Evolutionary conservation across 306 rosid genomes (phyloP).

Genomic region (Fagus crenata): DNA sequence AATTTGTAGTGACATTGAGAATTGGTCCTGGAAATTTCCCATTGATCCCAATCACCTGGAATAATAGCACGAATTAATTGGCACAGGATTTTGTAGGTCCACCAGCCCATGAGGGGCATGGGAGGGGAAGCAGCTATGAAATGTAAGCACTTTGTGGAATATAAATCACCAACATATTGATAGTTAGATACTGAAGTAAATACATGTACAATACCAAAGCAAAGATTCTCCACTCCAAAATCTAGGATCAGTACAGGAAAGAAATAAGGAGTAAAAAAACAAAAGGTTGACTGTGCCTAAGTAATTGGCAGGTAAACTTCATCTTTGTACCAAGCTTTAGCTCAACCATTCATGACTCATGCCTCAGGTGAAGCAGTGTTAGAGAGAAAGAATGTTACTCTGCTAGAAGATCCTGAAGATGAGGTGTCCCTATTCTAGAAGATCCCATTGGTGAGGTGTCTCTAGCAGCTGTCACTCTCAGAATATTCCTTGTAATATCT

Average conservation of each 20-base stretch:
- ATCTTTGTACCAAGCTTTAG: background rate
- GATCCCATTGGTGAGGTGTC: too few relatives aligned
- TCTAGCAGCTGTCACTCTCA: too few relatives aligned
- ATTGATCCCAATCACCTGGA: constrained; percentile 81
- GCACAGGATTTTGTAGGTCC: too few relatives aligned
- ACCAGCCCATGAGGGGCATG: too few relatives aligned
- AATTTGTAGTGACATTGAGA: constrained; percentile 83
- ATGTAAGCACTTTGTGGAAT: background rate
- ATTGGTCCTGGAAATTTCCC: constrained; percentile 80
- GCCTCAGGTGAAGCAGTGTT: background rate
- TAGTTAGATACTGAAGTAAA: background rate
- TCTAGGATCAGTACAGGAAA: background rate
- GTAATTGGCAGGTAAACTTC: background rate
- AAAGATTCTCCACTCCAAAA: background rate
- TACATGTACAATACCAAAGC: background rate
- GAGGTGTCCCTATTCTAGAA: too few relatives aligned
- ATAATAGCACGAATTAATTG: constrained; percentile 15
- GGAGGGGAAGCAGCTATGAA: background rate
- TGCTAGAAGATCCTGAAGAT: too few relatives aligned
- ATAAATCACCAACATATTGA: constrained; percentile 1
- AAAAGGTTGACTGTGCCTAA: background rate
- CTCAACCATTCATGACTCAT: background rate
- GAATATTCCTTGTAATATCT: too few relatives aligned
- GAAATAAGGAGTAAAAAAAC: background rate
- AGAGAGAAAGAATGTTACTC: too few relatives aligned